phyloP scores from a whole-genome alignment of 1,139 yeast species.

The Wickerhamomyces sp. region DNA sequence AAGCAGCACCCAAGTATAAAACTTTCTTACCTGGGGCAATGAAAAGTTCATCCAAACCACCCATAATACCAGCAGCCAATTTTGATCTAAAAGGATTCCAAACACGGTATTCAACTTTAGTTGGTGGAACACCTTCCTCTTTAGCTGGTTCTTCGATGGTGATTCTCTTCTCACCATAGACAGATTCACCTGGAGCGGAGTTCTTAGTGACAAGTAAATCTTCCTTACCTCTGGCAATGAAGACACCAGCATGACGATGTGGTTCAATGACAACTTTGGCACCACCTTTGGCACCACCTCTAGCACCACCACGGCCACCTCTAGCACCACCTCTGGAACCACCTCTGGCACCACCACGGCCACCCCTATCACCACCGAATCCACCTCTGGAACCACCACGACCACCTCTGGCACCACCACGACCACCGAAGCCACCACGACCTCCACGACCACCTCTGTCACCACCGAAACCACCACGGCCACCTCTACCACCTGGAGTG shows the following conservation, averaged over 20 bases:
- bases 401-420: slow-evolving; percentile 51
- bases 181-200: slow-evolving; percentile 97
- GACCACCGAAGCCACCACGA: slow-evolving; percentile 52
- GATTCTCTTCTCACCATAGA: slow-evolving; percentile 96
- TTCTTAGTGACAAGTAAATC: slow-evolving; percentile 96
- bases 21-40: slow-evolving; percentile 98
- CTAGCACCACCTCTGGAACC: slow-evolving; percentile 76
- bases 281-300: slow-evolving; percentile 80
- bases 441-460: slow-evolving; percentile 39
- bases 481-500: slow-evolving; percentile 47
- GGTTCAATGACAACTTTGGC: slow-evolving; percentile 98
- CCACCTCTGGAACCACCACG: slow-evolving; percentile 58
- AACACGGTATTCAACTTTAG: slow-evolving; percentile 97
- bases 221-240: slow-evolving; percentile 99
- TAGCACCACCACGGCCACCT: slow-evolving; percentile 73
- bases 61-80: slow-evolving; percentile 99
- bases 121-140: slow-evolving; percentile 84
- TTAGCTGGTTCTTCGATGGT: slow-evolving; percentile 86
- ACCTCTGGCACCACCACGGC: slow-evolving; percentile 61
- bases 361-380: slow-evolving; percentile 69
- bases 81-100: slow-evolving; percentile 99
- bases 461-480: slow-evolving; percentile 38
- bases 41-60: slow-evolving; percentile 97
- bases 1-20: slow-evolving; percentile 96
- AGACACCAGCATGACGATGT: slow-evolving; percentile 96